These are phyloP conservation scores for Nicotiana benthamiana DNA, from an alignment of 257 asterid species.

Conservation along the genomic window DNA sequence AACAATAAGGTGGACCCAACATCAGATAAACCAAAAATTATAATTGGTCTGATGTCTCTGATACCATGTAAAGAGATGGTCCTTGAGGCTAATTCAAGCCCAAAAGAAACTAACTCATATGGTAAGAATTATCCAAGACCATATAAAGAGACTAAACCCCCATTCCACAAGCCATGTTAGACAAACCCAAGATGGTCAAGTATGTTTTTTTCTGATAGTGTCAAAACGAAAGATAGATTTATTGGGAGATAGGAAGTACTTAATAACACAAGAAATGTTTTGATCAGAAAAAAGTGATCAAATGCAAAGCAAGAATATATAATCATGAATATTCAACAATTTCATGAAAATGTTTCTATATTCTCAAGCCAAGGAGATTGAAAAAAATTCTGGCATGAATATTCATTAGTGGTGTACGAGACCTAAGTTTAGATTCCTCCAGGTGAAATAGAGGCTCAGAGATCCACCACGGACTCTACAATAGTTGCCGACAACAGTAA, in stretches of 20 bases:
- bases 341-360: neutral
- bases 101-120: no score
- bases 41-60: no score
- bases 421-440: neutral
- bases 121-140: no score
- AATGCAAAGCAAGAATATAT: neutral
- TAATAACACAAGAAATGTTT: neutral
- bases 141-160: no score
- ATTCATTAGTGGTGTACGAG: neutral
- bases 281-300: neutral
- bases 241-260: neutral
- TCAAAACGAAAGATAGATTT: neutral
- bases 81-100: no score
- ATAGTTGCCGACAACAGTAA: no score
- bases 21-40: no score
- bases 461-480: no score
- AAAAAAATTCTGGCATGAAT: neutral
- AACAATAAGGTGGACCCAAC: no score
- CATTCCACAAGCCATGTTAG: no score
- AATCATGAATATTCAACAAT: neutral
- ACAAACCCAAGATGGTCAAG: no score
- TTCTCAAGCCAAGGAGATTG: neutral
- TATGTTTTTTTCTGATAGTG: neutral
- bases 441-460: neutral
- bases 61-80: no score